Base-by-base conservation (phyloP, 225 moss, liverwort and hornwort genomes). In the Lunularia cruciata region DNA sequence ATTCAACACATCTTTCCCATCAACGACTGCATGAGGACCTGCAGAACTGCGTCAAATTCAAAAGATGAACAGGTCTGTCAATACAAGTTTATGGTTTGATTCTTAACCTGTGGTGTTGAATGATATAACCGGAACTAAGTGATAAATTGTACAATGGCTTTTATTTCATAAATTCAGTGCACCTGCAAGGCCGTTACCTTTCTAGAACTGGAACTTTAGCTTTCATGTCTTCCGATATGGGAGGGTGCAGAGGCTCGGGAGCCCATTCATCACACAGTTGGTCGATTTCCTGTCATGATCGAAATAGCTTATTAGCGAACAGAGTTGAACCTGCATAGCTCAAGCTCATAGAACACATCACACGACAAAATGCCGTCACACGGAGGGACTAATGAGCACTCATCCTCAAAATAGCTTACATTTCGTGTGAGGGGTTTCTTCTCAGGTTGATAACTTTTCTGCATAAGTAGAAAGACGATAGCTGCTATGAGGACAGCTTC, bases 181-280 rank as follows among this genome's bases (percentile, higher is more conserved):
- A 57, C 33, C n/a, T 2, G 0, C 36, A 61, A 43, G 18, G 12
- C n/a, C 14, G 20, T 70, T 73, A 95, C 95, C 93, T 90, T 77
- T 93, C 91, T 73, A 98, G 76, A 51, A 98, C 79, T 60, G 93
- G 89, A 61, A 46, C 54, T 48, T 53, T 83, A 12, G 49, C 59
- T 72, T 84, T 83, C 88, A 88, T 88, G 63, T 84, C 84, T 65
- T 84, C 77, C 9, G 85, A 87, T 38, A 93, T 79, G 43, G 71
- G 75, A 37, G 96, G 89, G 54, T 93, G 93, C 33, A 98, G 72
- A 28, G 91, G 81, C 76, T 98, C 98, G 20, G 98, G 98, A 36
- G 81, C 91, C 98, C 98, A 98, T 76, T 98, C 98, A 31, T 98
- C 92, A 65, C 93, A 98, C 54, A 98, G 80, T 74, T 91, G 91